These are phyloP conservation scores for Nakazawaea anatomiae DNA, from an alignment of 805 yeast genomes.

Conservation along the genomic window DNA sequence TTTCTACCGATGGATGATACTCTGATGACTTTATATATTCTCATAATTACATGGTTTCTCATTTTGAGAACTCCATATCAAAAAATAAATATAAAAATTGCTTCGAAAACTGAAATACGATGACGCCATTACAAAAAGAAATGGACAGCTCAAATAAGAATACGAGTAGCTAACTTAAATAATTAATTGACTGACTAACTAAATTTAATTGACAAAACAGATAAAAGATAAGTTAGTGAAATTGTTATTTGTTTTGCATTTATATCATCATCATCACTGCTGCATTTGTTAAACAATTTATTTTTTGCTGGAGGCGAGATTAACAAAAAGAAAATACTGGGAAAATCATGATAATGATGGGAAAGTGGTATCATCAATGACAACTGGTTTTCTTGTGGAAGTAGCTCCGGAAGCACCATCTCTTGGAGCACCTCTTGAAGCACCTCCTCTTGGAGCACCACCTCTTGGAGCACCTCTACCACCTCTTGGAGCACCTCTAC, in stretches of 20 bases:
- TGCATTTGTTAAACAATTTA: too few species aligned
- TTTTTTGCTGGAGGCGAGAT: too few species aligned
- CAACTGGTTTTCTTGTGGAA: conserved; percentile 25
- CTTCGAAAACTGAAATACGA: too few species aligned
- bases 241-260: not conserved
- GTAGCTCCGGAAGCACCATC: conserved; percentile 23
- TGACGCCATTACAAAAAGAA: too few species aligned
- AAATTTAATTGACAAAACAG: not conserved
- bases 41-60: too few species aligned
- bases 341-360: conserved; percentile 52
- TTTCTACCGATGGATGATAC: not conserved
- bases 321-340: not conserved
- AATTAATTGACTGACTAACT: not conserved
- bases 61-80: too few species aligned
- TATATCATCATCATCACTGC: not conserved
- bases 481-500: not conserved
- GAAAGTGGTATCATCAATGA: conserved; percentile 59
- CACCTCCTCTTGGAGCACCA: conserved; percentile 23
- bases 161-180: not conserved
- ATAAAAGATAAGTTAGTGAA: not conserved
- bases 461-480: conserved; percentile 15
- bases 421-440: conserved; percentile 23
- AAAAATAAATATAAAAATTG: too few species aligned
- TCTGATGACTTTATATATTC: not conserved
- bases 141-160: too few species aligned